Percentiles rank a stretch among this genome's conserved stretches.
Conservation (phyloP, 495 filamentous ascomycete species). For the Parmelia sp. region DNA sequence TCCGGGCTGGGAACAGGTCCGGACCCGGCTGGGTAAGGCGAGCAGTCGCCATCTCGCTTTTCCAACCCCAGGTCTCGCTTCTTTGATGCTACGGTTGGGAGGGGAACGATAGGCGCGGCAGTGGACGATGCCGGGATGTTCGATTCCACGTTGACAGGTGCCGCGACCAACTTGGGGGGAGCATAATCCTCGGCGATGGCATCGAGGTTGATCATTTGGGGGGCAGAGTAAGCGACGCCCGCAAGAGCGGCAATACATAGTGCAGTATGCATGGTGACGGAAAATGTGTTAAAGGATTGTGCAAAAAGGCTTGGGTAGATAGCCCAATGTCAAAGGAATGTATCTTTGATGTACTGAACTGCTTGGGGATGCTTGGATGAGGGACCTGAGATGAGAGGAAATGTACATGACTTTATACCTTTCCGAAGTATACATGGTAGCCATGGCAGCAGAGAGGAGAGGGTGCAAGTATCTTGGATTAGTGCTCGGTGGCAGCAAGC, state of each 20-base stretch:
- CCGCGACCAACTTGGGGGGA: not conserved
- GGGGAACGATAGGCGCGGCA: not conserved
- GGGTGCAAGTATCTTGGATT: not conserved
- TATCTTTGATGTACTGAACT: not conserved
- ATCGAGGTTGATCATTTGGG: slow-evolving; percentile 1
- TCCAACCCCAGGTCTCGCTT: slow-evolving; percentile 1
- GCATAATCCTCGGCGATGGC: not conserved
- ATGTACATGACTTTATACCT: not conserved
- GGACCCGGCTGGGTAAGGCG: slow-evolving; percentile 1
- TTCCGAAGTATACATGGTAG: not conserved
- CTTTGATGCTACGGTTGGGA: not conserved
- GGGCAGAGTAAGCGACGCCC: not conserved
- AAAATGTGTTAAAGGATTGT: not conserved
- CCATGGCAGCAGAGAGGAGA: not conserved
- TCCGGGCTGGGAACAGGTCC: slow-evolving; percentile 3
- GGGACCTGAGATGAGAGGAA: not conserved
- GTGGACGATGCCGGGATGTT: not conserved
- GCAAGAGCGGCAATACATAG: not conserved
- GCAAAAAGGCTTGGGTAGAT: not conserved
- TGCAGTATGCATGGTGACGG: not conserved
- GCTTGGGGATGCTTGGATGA: not conserved
- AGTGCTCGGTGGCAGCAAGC: not conserved
- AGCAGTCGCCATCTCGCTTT: slow-evolving; percentile 6
- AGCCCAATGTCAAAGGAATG: not conserved
- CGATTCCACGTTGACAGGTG: not conserved